Base-by-base conservation (phyloP, 2,329 filamentous ascomycete species). In the Fusarium sacchari region DNA sequence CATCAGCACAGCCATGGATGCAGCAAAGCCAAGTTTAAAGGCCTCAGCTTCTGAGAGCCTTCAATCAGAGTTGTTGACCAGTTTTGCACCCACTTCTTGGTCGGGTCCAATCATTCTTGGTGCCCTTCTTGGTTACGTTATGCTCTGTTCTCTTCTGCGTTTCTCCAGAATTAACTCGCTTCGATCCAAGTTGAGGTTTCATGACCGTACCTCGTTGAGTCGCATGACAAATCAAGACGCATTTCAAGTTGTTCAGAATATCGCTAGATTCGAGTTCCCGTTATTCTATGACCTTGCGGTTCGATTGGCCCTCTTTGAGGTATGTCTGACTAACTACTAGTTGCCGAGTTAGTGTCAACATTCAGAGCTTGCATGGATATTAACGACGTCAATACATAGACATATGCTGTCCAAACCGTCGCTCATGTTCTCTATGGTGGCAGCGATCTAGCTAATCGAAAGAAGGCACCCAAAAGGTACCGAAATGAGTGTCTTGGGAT, bases 171-270 rank as follows among this genome's bases (percentile, higher is more conserved):
- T 84, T 60, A 77, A 76, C 20, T 64, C 71, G 20, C 64, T 81
- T 63, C 78, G 75, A n/a, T 73, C 76, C 46, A 75, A 75, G 36
- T 79, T 80, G 69, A 73, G 77, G 26, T 84, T 79, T 64, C 68
- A 78, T 9, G 78, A 82, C 67, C 82, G 83, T 18, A 71, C 70
- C 14, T 84, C 83, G 9, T 61, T 85, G 14, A 76, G 80, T 15
- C 69, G 74, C 57, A 86, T 86, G 84, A 85, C 82, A 22, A 81
- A 82, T 46, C 69, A 81, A 67, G 83, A 88, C 57, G 85, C 87
- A 11, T 84, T 85, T 64, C 79, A 81, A 61, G 84, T 88, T 67
- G 76, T 86, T 22, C 79, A 81, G 65, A 78, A 79, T 39, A 65
- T 83, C 12, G 65, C 76, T 9, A 62, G 76, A 22, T 68, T 73